A percentile compares a stretch with the other conserved stretches of the same genome.
phyloP scores from a whole-genome alignment of 129 eudicot species.

The Pittosporum tobira region DNA sequence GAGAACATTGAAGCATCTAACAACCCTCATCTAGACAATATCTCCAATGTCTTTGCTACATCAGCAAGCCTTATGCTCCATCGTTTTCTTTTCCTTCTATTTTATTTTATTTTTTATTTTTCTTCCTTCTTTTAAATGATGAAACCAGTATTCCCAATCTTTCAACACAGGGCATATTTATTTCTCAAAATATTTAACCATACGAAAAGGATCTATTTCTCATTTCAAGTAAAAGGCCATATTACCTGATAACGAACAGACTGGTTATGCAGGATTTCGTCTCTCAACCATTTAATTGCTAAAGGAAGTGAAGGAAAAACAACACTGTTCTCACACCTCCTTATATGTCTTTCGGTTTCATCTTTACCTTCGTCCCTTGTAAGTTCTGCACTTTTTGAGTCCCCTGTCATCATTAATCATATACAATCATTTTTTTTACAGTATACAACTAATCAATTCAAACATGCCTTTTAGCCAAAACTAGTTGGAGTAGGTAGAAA shows the following conservation, averaged over 20 bases:
- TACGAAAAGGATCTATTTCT: too few species aligned
- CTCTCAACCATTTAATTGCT: constrained; percentile 84
- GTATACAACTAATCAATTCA: too few species aligned
- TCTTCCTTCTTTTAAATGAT: neutral
- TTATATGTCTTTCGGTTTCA: constrained; percentile 23
- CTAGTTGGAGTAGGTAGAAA: too few species aligned
- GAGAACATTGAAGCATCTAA: too few species aligned
- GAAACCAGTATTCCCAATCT: neutral
- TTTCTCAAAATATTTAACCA: neutral
- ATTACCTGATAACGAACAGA: constrained; percentile 70
- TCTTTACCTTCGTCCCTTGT: constrained; percentile 32
- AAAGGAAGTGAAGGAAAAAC: constrained; percentile 81
- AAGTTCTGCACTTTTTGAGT: constrained; percentile 27
- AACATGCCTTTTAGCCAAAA: too few species aligned
- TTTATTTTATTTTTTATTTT: too few species aligned
- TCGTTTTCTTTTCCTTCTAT: too few species aligned
- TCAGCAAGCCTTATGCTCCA: too few species aligned
- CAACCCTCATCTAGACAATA: too few species aligned
- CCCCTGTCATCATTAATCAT: constrained; percentile 30
- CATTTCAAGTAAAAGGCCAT: neutral
- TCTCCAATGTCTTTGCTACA: too few species aligned
- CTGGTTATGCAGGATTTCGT: constrained; percentile 47
- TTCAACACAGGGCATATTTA: neutral
- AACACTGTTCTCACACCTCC: constrained; percentile 48
- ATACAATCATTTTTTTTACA: neutral